A percentile compares a stretch with the other conserved stretches of the same genome.
Evolutionary conservation across 2,329 filamentous ascomycete species (phyloP).

Genomic region (Trichoderma brevicompactum): DNA sequence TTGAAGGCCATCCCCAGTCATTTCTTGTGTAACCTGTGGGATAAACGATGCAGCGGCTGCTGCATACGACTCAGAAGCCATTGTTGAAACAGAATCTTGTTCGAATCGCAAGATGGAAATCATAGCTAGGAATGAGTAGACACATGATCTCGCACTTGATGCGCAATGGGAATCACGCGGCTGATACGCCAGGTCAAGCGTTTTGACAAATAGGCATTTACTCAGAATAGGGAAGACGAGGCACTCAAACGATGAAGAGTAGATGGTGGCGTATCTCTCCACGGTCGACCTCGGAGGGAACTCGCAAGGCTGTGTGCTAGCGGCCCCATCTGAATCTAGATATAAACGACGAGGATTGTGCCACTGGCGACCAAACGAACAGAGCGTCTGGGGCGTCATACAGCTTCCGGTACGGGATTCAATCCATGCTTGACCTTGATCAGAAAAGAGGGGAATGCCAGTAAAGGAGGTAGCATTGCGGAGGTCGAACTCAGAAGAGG

Average conservation of each 20-base stretch:
- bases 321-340: background rate
- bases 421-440: conserved; percentile 1
- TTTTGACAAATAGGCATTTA: background rate
- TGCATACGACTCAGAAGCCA: background rate
- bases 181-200: background rate
- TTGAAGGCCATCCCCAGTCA: conserved; percentile 7
- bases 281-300: background rate
- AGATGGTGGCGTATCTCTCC: background rate
- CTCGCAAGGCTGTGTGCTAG: background rate
- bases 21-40: background rate
- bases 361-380: conserved; percentile 8
- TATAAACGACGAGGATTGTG: conserved; percentile 1
- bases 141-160: background rate
- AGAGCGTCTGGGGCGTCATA: background rate
- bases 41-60: background rate
- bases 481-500: background rate
- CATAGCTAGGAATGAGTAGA: background rate
- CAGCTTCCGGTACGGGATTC: background rate
- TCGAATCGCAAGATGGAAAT: background rate
- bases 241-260: background rate
- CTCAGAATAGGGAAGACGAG: conserved; percentile 6
- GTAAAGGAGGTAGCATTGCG: conserved; percentile 2
- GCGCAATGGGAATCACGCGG: background rate
- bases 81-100: background rate
- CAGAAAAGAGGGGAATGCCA: background rate